Conservation (phyloP, 371 early-diverging fungal species). For the Encephalitozoon hellem region DNA sequence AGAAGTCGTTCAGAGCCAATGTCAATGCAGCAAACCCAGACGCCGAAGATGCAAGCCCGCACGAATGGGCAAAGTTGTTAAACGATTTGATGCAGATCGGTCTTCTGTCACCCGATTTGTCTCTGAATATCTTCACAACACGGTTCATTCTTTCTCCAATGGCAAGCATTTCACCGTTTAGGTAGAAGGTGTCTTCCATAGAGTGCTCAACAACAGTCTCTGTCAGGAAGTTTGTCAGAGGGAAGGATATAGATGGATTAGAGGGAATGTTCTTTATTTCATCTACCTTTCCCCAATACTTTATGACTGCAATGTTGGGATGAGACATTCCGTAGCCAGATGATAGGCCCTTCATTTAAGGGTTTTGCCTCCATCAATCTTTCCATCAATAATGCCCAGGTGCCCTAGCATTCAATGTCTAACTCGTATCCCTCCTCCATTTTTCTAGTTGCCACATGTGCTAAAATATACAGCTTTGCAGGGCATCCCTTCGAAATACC, state of each 20-base stretch:
- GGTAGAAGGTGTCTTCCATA: not conserved
- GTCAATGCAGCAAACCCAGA: slow-evolving; percentile 87
- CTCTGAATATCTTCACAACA: slow-evolving; percentile 20
- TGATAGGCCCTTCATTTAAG: not conserved
- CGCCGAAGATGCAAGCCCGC: slow-evolving; percentile 95
- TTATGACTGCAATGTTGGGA: slow-evolving; percentile 94
- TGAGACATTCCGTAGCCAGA: slow-evolving; percentile 63
- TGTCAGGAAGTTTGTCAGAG: slow-evolving; percentile 82
- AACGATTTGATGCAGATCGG: slow-evolving; percentile 21
- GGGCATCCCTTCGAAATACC: not conserved
- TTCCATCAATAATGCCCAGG: not conserved
- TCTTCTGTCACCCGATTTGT: not conserved
- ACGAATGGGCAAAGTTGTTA: slow-evolving; percentile 96
- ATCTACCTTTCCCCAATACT: slow-evolving; percentile 88
- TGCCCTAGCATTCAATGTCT: not conserved
- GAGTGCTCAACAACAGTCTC: slow-evolving; percentile 68
- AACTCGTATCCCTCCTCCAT: not conserved
- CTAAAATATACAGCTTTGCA: not conserved
- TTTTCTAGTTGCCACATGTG: not conserved
- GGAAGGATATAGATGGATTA: slow-evolving; percentile 85
- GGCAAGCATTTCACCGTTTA: not conserved
- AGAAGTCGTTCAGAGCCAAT: slow-evolving; percentile 70
- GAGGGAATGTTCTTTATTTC: slow-evolving; percentile 79
- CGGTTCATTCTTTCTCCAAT: slow-evolving; percentile 1
- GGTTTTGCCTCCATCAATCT: not conserved